Base-by-base conservation (phyloP, 768 basidiomycete species). In the Phanerochaete sordida region DNA sequence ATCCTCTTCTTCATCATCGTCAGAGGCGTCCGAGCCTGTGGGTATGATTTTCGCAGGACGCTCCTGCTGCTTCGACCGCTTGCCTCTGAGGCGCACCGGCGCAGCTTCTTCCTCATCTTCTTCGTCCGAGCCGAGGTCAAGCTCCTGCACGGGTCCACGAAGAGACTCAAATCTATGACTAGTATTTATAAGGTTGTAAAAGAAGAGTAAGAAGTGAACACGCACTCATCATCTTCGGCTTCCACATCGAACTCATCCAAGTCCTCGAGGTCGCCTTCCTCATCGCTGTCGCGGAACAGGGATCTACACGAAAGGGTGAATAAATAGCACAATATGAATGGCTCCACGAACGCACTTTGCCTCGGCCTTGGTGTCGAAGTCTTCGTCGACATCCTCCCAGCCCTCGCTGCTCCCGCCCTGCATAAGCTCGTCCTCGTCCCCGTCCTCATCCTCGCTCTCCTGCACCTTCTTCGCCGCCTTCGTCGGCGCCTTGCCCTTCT, bases 371-470 rank as follows among this genome's bases (percentile, higher is more conserved):
- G 84, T 64, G 58, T 77, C 77, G 43, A 68, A 74, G 47, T 74
- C 77, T 61, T 84, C 81, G 55, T 82, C 77, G 37, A 86, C 78
- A 70, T 80, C 83, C 67, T 87, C 88, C 87, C 87, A 86, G 16
- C 82, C 81, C 63, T 81, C 81, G 57, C 74, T 67, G 35, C 64
- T 65, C 8, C 65, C 64, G 2, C 51, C 61, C 23, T 64, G 79
- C 48, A 75, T 69, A 57, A 72, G 66, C 59, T 72, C 64, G 26
- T 73, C 64, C 27, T 70, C 70, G 49, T 72, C 70, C 60, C 45
- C 46, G 64, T 60, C 56, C 61, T 61, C 19, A 13, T 61, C 44
- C 26, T 46, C 43, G 44, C 31, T 33, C 53, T 62, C 62, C 51
- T 30, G 35, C 3, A 27, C 45, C 50, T 54, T 50, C 12, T 9